Percentiles rank a stretch among this genome's conserved stretches.
Evolutionary conservation across 176 grass and related monocot species (phyloP).

Genomic region (Phoenix dactylifera): DNA sequence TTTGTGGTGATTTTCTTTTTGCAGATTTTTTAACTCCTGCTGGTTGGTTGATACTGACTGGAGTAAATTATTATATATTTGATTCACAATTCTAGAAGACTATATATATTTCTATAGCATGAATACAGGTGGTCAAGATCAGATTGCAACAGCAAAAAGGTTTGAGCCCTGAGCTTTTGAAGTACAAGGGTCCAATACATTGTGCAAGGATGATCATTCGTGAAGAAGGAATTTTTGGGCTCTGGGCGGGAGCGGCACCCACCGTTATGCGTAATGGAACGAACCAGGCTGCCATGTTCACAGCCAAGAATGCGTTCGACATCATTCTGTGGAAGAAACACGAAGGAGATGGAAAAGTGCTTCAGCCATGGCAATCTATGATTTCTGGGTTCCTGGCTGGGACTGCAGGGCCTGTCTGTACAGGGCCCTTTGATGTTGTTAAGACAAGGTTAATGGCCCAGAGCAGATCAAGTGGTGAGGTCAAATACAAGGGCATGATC

Average conservation of each 20-base stretch:
- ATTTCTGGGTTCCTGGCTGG: constrained; percentile 92
- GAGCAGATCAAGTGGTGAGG: constrained; percentile 42
- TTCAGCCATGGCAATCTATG: constrained; percentile 95
- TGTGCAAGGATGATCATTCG: constrained; percentile 65
- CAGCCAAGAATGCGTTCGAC: constrained; percentile 83
- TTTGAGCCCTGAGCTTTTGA: constrained; percentile 58
- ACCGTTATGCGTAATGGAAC: constrained; percentile 47
- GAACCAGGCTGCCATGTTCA: constrained; percentile 97
- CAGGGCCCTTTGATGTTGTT: constrained; percentile 83
- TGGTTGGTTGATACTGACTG: no score
- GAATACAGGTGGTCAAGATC: constrained; percentile 76
- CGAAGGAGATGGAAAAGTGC: constrained; percentile 67
- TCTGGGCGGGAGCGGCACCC: constrained; percentile 79
- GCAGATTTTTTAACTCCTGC: no score
- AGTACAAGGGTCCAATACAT: constrained; percentile 80
- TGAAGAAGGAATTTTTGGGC: constrained; percentile 70
- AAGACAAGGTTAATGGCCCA: constrained; percentile 97
- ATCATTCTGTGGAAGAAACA: constrained; percentile 90
- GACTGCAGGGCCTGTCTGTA: constrained; percentile 87
- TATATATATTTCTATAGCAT: not conserved
- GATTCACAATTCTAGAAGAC: no score
- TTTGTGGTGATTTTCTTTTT: no score
- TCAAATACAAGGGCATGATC: constrained; percentile 74
- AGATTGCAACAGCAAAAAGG: constrained; percentile 89
- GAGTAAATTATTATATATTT: no score